Evolutionary conservation across 257 asterid genomes (phyloP).

Genomic region (Ajuga chamaepitys): DNA sequence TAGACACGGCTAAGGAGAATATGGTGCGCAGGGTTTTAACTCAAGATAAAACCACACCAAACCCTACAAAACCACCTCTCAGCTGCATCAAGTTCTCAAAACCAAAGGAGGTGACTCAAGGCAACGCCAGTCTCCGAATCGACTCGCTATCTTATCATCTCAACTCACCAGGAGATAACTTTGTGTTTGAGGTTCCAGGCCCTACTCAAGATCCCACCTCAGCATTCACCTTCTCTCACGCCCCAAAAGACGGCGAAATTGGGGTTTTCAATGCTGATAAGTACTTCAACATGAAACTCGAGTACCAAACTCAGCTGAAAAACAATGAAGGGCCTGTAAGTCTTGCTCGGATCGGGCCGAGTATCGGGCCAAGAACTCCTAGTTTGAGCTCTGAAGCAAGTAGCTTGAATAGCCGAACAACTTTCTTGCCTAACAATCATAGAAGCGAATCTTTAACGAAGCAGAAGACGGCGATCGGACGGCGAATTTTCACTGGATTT

Average conservation of each 20-base stretch:
- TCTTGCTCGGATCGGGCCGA: neutral
- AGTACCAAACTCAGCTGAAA: conserved; percentile 15
- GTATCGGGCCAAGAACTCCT: conserved; percentile 27
- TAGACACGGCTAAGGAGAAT: too few species aligned
- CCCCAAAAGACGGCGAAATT: conserved; percentile 41
- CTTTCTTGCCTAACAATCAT: conserved; percentile 13
- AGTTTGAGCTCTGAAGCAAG: conserved; percentile 46
- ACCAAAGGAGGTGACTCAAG: too few species aligned
- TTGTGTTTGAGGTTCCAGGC: conserved; percentile 32
- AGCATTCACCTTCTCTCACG: conserved; percentile 33
- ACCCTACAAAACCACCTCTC: too few species aligned
- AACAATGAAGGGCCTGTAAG: neutral
- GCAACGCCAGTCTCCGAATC: conserved; percentile 31
- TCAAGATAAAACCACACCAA: too few species aligned
- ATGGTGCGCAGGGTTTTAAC: too few species aligned
- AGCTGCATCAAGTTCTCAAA: too few species aligned
- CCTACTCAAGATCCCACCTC: conserved; percentile 38
- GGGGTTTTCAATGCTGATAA: conserved; percentile 72
- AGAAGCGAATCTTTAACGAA: conserved; percentile 18
- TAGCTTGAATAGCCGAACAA: conserved; percentile 46
- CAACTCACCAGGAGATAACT: conserved; percentile 32
- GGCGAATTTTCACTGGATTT: conserved; percentile 34
- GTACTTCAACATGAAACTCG: conserved; percentile 71
- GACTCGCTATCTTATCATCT: conserved; percentile 38
- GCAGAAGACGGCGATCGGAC: conserved; percentile 32